Evolutionary conservation across 345 rosid genomes (phyloP), one percentile per base, ranked within the genome.

Genomic region (Moringa oleifera): DNA sequence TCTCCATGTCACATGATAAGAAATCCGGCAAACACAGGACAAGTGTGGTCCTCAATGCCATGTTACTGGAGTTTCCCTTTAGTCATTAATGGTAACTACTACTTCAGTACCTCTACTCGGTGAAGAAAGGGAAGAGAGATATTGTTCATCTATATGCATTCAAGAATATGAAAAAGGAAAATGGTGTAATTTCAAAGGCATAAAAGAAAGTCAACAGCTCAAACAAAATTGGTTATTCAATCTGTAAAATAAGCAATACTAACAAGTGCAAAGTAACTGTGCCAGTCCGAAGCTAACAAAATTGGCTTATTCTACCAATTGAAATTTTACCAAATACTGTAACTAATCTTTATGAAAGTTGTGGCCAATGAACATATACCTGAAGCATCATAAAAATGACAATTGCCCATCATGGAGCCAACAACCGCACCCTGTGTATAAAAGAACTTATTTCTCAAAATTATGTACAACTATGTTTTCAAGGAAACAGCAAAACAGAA

Each of bases 381-480:
- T 63, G 71, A 46, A 10, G 66, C 63, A 57, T 71, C 76, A 63
- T 76, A 80, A 47, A 80, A 77, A n/a, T 58, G 77, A 58, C 84
- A 77, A 31, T 23, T 69, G 23, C 81, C 84, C 36, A 21, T 60
- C 66, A 71, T 74, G 45, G 79, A 68, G 55, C 84, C 79, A 62
- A 77, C 64, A 45, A 77, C 36, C 57, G 25, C 65, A 53, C 75
- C 79, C 77, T 80, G 69, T 62, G 55, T 7, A 24, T 9, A 62
- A 25, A 49, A 2, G 25, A 46, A 64, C 17, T 18, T 28, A 57
- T 28, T 20, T 25, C 18, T 19, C 23, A 33, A 64, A 54, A 36
- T 61, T 21, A 31, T 41, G 6, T 4, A 41, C 47, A 41, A 15
- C 1, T 4, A 41, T 9, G 6, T 1, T 41, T 41, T 15, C 17